phyloP scores from a whole-genome alignment of 108 stramenopile species.

The Asterionellopsis glacialis region DNA sequence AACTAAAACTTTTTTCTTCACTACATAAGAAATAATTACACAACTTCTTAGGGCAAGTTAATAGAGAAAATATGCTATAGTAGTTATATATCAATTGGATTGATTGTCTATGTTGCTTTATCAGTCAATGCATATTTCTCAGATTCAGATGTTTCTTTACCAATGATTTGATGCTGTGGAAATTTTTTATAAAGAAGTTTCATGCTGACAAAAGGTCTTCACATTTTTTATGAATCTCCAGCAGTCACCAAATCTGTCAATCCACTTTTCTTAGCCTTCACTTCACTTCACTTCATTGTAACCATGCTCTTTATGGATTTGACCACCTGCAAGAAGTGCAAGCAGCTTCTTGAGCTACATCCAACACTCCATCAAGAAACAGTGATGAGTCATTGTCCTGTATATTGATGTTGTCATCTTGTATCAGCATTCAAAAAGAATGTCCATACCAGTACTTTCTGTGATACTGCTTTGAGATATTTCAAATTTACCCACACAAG shows the following conservation, averaged over 20 bases:
- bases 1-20: conserved; percentile 17
- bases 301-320: background rate
- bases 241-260: conserved; percentile 22
- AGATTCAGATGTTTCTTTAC: conserved; percentile 51
- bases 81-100: conserved; percentile 71
- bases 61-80: conserved; percentile 64
- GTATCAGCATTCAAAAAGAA: no score
- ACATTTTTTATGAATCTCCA: conserved; percentile 16
- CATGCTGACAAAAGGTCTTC: conserved; percentile 42
- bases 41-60: conserved; percentile 42
- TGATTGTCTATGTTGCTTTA: conserved; percentile 25
- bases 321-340: background rate
- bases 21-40: conserved; percentile 41
- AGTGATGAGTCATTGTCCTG: no score
- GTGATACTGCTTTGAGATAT: no score
- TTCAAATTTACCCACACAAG: no score
- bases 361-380: no score
- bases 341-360: background rate
- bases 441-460: no score
- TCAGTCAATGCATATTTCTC: conserved; percentile 29
- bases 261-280: conserved; percentile 1
- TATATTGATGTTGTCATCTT: no score
- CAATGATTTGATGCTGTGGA: conserved; percentile 49
- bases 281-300: background rate
- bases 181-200: conserved; percentile 22